Evolutionary conservation across 108 stramenopile genomes (phyloP).

Genomic region (Seminavis robusta): DNA sequence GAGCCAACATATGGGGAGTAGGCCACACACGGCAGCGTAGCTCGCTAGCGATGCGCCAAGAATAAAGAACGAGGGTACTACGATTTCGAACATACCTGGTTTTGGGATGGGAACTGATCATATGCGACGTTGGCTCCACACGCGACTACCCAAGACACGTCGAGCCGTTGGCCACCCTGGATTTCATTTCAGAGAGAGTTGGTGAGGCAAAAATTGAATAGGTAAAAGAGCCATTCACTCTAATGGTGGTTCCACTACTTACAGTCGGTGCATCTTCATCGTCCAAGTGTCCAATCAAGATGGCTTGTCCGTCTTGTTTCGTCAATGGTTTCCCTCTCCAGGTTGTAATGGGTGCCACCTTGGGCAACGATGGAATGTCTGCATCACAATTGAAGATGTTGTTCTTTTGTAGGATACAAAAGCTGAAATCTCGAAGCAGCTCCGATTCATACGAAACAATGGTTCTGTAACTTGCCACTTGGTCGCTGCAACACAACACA

Average conservation of each 20-base stretch:
- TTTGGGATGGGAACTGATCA: slow-evolving; percentile 93
- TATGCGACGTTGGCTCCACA: slow-evolving; percentile 93
- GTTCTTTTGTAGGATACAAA: slow-evolving; percentile 92
- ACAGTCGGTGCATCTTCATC: slow-evolving; percentile 50
- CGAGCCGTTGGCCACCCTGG: slow-evolving; percentile 29
- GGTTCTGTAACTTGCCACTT: slow-evolving; percentile 88
- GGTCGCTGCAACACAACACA: too few relatives aligned
- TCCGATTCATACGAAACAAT: slow-evolving; percentile 92
- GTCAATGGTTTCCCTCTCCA: slow-evolving; percentile 77
- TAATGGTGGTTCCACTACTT: too few relatives aligned
- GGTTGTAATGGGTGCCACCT: slow-evolving; percentile 46
- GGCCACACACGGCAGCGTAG: too few relatives aligned
- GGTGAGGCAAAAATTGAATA: too few relatives aligned
- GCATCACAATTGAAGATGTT: slow-evolving; percentile 87
- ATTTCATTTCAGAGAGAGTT: too few relatives aligned
- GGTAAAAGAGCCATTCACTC: too few relatives aligned
- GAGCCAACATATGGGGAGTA: too few relatives aligned
- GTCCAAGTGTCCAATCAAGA: slow-evolving; percentile 89
- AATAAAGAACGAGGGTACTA: too few relatives aligned
- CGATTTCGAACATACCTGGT: slow-evolving; percentile 50
- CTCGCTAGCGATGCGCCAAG: too few relatives aligned
- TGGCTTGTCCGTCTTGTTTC: slow-evolving; percentile 51
- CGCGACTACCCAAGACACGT: slow-evolving; percentile 91
- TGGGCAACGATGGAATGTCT: slow-evolving; percentile 60
- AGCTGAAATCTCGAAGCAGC: slow-evolving; percentile 78